Base-by-base conservation (phyloP, 2,329 filamentous ascomycete genomes). In the Clonostachys byssicola region DNA sequence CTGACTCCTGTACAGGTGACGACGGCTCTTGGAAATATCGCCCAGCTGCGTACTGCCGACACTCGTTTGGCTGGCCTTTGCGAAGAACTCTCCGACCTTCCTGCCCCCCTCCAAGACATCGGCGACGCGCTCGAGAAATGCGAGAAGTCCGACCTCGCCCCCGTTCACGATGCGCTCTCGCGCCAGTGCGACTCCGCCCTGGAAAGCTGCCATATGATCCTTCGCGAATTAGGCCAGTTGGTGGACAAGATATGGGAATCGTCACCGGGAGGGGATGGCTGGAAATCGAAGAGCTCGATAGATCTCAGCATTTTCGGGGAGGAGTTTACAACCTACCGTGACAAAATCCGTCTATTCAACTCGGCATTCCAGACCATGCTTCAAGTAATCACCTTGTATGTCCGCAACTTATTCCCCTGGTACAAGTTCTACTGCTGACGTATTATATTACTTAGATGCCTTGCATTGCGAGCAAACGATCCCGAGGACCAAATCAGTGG, bases 301-400 rank as follows among this genome's bases (percentile, higher is more conserved):
- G 50, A 57, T 13, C 45, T 59, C 39, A 52, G 47, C 14, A 39
- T 51, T 5, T 48, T 55, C 36, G 50, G 53, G 18, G 40, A 36
- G 34, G 54, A 56, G 1, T 43, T 61, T 9, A 42, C 47, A 12
- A 47, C 49, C 0, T 54, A 56, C 42, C 51, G 52, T 12, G 59
- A 61, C 48, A 57, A 54, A 43, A 54, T 61, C 34, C 52, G 56
- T 42, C 56, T 59, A 45, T 56, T 53, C 12, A 60, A 59, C 17
- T 56, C 51, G 40, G 56, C 56, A 4, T 45, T 61, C 36, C 58
- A 60, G 44, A 60, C 57, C 3, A 57, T 60, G 40, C 46, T 60
- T 3, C 54, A 55, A 23, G 53, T 57, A 6, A 56, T 61, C 42
- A 54, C 23, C 23, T 8, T 30, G 23, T 30, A 48, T 10, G 51